These are phyloP conservation scores for Fusarium vanettenii DNA, from an alignment of 2,329 filamentous ascomycete genomes.

Conservation along the genomic window DNA sequence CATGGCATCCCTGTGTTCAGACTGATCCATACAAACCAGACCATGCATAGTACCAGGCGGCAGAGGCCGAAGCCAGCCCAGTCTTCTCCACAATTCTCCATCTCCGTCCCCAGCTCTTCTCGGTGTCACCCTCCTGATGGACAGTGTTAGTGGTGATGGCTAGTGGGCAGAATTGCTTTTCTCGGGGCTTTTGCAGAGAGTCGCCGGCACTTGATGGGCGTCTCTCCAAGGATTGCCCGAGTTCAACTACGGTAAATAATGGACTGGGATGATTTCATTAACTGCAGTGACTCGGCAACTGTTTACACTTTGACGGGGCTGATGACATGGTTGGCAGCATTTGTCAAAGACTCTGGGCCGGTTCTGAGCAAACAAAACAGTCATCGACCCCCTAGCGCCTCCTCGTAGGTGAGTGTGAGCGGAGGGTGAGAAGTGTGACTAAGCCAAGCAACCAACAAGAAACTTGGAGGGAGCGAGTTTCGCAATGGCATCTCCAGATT, in stretches of 20 bases:
- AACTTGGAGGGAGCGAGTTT: slow-evolving; percentile 1
- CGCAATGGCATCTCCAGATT: slow-evolving; percentile 6
- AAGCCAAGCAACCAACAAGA: not conserved
- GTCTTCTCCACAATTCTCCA: slow-evolving; percentile 15
- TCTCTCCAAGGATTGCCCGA: not conserved
- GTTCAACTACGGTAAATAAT: not conserved
- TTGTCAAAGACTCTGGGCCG: not conserved
- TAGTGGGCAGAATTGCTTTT: slow-evolving; percentile 28
- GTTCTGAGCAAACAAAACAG: not conserved
- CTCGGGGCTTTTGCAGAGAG: slow-evolving; percentile 32
- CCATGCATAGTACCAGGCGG: slow-evolving; percentile 19
- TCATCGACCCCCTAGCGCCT: not conserved
- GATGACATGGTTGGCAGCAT: not conserved
- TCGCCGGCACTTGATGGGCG: slow-evolving; percentile 12
- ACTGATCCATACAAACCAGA: not conserved
- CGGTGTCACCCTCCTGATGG: slow-evolving; percentile 5
- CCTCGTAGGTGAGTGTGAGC: not conserved
- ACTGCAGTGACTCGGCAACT: slow-evolving; percentile 18
- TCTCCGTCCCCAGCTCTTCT: slow-evolving; percentile 3
- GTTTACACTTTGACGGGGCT: not conserved
- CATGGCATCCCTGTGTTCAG: not conserved
- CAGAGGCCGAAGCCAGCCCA: slow-evolving; percentile 13
- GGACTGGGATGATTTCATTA: not conserved
- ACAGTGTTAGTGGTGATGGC: slow-evolving; percentile 3
- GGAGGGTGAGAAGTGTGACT: not conserved